Evolutionary conservation across 2,329 filamentous ascomycete genomes (phyloP).

Genomic region (Pestalotiopsis sp.): DNA sequence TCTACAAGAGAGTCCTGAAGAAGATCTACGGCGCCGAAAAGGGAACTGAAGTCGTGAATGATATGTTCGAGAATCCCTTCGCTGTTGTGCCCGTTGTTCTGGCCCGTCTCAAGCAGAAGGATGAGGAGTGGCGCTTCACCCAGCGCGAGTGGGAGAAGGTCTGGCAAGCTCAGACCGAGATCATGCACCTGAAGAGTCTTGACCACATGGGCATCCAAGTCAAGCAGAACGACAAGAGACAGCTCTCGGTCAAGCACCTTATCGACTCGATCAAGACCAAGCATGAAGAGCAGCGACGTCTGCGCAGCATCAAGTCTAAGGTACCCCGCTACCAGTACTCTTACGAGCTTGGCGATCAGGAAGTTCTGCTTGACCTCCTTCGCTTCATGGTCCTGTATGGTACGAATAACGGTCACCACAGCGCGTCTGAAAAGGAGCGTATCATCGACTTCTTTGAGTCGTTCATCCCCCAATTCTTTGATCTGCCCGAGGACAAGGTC

Average conservation of each 20-base stretch:
- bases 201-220: constrained; percentile 94
- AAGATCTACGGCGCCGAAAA: constrained; percentile 90
- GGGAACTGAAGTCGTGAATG: constrained; percentile 80
- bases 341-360: constrained; percentile 72
- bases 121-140: constrained; percentile 96
- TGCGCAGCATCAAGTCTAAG: constrained; percentile 62
- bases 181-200: constrained; percentile 92
- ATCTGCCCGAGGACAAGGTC: constrained; percentile 69
- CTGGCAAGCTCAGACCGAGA: constrained; percentile 93
- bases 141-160: constrained; percentile 99
- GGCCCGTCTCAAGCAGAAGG: constrained; percentile 88
- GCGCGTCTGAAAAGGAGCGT: constrained; percentile 70
- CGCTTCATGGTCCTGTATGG: constrained; percentile 66
- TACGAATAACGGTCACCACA: constrained; percentile 68
- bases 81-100: constrained; percentile 87
- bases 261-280: constrained; percentile 89
- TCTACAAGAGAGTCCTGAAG: constrained; percentile 96
- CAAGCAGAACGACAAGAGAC: constrained; percentile 86
- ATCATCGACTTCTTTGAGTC: constrained; percentile 75
- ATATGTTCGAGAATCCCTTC: constrained; percentile 82
- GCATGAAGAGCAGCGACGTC: constrained; percentile 83
- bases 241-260: constrained; percentile 86
- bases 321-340: constrained; percentile 71
- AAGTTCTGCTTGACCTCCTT: constrained; percentile 63
- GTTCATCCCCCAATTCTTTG: constrained; percentile 77